Base-by-base conservation (phyloP, 192 early-diverging fungal genomes). In the Dimargaris cristalligena region DNA sequence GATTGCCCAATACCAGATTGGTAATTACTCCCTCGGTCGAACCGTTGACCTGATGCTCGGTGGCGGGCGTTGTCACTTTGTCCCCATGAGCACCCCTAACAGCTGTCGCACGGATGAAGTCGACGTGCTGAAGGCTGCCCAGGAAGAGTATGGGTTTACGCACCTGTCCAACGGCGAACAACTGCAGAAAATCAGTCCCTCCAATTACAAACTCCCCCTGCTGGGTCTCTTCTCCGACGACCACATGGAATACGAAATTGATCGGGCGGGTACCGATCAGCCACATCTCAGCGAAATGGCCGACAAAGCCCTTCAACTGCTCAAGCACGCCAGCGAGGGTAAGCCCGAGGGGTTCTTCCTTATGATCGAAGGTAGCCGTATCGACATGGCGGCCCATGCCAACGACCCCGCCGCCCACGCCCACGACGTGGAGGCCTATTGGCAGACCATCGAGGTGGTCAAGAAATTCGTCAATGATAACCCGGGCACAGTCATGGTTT, bases 281-380 rank as follows among this genome's bases (percentile, higher is more conserved):
- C 95, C 95, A 0, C 78, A 83, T 25, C 67, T 99, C 60, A 71
- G 67, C 29, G 83, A 92, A 60, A 96, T 96, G 92, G 68, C 91
- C 4, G 50, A 67, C 18, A 88, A 85, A 66, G 92, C 91, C n/a
- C 62, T 99, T 22, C 64, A 71, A 4, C 70, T 94, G 9, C 75
- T 99, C n/a, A 68, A 71, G 23, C 32, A 71, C 0, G 74, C 80
- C 2, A 72, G 73, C 0, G 63, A 64, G 46, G 63, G 72, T 58
- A 65, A 69, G 26, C 74, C 78, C 50, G 62, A 72, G 0, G 92
- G 95, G 3, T 99, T 96, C 71, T 92, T 96, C 66, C 71, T 99
- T 65, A 90, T 99, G 89, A 85, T 98, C 61, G 95, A 98, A 74
- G 90, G 95, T 33, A 88, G 85, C 60, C 72, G 91, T 46, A 98